These are phyloP conservation scores for Termitomyces sp. DNA, from an alignment of 768 basidiomycete genomes.

Conservation along the genomic window DNA sequence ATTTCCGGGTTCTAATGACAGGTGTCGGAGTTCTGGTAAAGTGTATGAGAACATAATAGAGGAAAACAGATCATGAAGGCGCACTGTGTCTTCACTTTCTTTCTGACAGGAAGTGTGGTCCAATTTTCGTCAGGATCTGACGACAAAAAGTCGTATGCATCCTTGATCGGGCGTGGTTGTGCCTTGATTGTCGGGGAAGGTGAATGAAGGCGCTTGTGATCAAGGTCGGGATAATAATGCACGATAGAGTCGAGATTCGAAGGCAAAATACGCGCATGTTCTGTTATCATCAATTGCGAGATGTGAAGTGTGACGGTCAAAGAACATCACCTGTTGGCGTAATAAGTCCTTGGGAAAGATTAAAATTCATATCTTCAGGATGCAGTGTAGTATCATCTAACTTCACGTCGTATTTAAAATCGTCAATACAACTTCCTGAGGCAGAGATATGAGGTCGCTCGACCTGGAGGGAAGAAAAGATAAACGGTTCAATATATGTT, in stretches of 20 bases:
- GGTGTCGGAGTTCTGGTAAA: neutral
- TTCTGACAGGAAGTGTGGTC: constrained; percentile 29
- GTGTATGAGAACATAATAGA: neutral
- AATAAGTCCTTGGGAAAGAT: neutral
- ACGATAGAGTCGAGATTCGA: neutral
- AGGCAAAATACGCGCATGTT: neutral
- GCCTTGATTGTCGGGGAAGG: constrained; percentile 1
- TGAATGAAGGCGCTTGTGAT: neutral
- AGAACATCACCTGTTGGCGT: neutral
- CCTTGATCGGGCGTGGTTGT: constrained; percentile 2
- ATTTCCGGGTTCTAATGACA: constrained; percentile 7
- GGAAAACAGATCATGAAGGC: neutral
- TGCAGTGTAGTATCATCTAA: neutral
- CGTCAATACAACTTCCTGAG: neutral
- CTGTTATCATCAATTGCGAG: neutral
- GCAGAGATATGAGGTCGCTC: neutral
- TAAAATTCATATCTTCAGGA: neutral
- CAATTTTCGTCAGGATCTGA: constrained; percentile 30
- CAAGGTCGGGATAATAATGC: neutral
- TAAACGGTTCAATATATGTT: neutral
- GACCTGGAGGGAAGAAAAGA: neutral
- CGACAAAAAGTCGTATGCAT: constrained; percentile 22
- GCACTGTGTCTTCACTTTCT: constrained; percentile 22
- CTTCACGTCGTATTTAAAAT: neutral
- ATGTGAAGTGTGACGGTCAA: neutral